Evolutionary conservation across 176 grass and related monocot species (phyloP), one percentile per base, ranked within the genome.

Genomic region (Rhynchospora pubera): DNA sequence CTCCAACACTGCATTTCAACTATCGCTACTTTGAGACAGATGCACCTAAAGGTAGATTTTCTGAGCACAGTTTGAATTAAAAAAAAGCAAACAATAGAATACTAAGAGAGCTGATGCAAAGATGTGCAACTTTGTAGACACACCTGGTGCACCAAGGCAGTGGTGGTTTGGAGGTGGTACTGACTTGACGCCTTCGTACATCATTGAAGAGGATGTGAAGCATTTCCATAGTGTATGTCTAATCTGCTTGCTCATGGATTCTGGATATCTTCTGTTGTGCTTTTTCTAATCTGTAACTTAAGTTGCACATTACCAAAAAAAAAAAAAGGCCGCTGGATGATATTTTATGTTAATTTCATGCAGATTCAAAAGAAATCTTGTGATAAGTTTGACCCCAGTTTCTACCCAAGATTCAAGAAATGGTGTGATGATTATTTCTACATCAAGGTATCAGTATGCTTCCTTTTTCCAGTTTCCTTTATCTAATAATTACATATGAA

Each of bases 121-220:
- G 57, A 80, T 15, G 3, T 51, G 61, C 26, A 82, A 28, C 62
- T 50, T 22, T 91, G 46, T 87, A 99, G 97, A 96, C 89, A 70
- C 78, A 75, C 91, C 93, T 87, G 93, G 91, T 69, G 93, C 89
- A 74, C 97, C 97, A 21, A 96, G 91, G n/a, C 91, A 91, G 66
- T 99, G 97, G 97, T 99, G 97, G 97, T 99, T 99, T 57, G 97
- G 97, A 24, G 97, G 97, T 83, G 97, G 97, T 65, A 99, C 97
- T 85, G 93, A 99, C 83, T 84, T 99, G 86, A 99, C 97, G 64
- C 97, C 97, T 77, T 89, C 91, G 7, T 99, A 99, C 82, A 83
- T 99, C 65, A 88, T 96, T 64, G 97, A 99, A 90, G 97, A 96
- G 79, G 97, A 99, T 84, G 97, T 99, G 52, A 99, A 99, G 62